Conservation (phyloP, 495 filamentous ascomycete species). For the Haplographium delicatum region DNA sequence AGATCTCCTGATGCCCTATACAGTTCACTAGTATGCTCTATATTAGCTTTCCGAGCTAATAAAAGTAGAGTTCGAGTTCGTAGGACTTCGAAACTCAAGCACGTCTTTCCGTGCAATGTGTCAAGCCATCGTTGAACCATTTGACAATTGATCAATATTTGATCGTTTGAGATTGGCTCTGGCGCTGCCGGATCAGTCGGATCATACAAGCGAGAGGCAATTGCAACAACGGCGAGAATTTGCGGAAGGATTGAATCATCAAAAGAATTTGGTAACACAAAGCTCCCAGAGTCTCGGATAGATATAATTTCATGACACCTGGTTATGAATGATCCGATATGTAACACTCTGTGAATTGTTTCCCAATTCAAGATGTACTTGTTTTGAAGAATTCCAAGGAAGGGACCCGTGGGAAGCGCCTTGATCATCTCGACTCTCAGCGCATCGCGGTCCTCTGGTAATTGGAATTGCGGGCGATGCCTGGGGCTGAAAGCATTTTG, state of each 20-base stretch:
- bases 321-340: slow-evolving; percentile 15
- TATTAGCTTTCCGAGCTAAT: slow-evolving; percentile 4
- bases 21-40: not conserved
- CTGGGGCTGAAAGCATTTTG: slow-evolving; percentile 11
- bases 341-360: slow-evolving; percentile 13
- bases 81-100: slow-evolving; percentile 6
- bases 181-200: not conserved
- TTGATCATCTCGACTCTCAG: slow-evolving; percentile 9
- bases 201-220: slow-evolving; percentile 10
- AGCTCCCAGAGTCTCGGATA: not conserved
- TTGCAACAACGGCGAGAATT: slow-evolving; percentile 8
- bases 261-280: slow-evolving; percentile 2
- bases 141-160: not conserved
- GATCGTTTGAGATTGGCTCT: slow-evolving; percentile 7
- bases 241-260: slow-evolving; percentile 13
- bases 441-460: not conserved
- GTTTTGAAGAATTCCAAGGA: not conserved
- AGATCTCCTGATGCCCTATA: slow-evolving; percentile 15
- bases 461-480: not conserved
- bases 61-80: slow-evolving; percentile 15
- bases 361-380: slow-evolving; percentile 14
- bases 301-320: slow-evolving; percentile 2
- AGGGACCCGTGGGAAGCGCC: not conserved
- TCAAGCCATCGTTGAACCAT: slow-evolving; percentile 18
- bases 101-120: slow-evolving; percentile 7